A percentile compares a stretch with the other conserved stretches of the same genome.
Conservation (phyloP, 2,329 filamentous ascomycete species). For the Hymenoscyphus fructigenus region DNA sequence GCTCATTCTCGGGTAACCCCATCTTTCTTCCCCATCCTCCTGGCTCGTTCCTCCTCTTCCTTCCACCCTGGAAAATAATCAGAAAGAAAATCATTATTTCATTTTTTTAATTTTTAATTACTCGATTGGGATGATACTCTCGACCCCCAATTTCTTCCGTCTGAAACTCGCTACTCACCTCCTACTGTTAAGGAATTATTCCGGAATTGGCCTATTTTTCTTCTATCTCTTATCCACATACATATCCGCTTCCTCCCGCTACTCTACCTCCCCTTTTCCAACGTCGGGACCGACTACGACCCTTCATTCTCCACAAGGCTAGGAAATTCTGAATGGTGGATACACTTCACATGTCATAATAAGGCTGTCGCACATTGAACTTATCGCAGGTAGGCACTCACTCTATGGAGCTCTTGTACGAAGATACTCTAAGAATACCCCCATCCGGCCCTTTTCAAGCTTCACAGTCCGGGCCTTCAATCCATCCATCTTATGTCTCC, state of each 20-base stretch:
- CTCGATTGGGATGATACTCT: neutral
- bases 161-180: neutral
- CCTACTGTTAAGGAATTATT: neutral
- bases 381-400: neutral
- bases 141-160: neutral
- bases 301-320: slow-evolving; percentile 13
- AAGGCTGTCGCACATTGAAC: slow-evolving; percentile 9
- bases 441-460: slow-evolving; percentile 14
- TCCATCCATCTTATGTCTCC: neutral
- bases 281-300: neutral
- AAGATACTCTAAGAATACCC: neutral
- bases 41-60: neutral
- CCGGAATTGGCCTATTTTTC: neutral
- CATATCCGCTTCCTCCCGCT: slow-evolving; percentile 3
- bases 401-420: neutral
- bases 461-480: neutral
- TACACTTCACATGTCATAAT: slow-evolving; percentile 5
- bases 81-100: neutral
- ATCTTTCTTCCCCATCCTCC: neutral
- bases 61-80: neutral
- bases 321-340: neutral
- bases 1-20: neutral
- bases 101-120: neutral
- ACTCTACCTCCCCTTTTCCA: neutral
- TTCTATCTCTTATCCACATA: slow-evolving; percentile 1